phyloP scores from a whole-genome alignment of 345 rosid species.

The Eutrema japonicum region DNA sequence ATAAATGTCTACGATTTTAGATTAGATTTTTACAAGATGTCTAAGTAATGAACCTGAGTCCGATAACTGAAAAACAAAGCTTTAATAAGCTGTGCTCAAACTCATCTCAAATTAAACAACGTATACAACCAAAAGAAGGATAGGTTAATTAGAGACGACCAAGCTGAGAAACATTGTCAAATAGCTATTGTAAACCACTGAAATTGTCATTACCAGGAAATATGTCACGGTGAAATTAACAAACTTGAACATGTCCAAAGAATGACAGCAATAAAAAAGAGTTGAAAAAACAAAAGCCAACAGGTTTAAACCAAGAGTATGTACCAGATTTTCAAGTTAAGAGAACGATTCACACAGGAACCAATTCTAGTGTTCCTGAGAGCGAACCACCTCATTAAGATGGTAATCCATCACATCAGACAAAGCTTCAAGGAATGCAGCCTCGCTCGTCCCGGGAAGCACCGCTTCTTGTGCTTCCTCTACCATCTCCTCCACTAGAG shows the following conservation, averaged over 20 bases:
- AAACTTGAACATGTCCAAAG: slow-evolving; percentile 39
- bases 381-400: slow-evolving; percentile 38
- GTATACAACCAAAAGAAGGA: too few relatives aligned
- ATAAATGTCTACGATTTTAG: too few relatives aligned
- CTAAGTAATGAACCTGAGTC: not conserved
- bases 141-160: too few relatives aligned
- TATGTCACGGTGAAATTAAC: slow-evolving; percentile 27
- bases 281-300: slow-evolving; percentile 28
- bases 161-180: too few relatives aligned
- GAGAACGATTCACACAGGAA: slow-evolving; percentile 26
- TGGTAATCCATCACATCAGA: slow-evolving; percentile 41
- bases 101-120: too few relatives aligned
- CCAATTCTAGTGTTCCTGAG: slow-evolving; percentile 43
- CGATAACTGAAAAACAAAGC: too few relatives aligned
- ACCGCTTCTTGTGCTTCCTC: slow-evolving; percentile 44
- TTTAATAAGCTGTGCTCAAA: too few relatives aligned
- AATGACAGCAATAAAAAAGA: slow-evolving; percentile 17
- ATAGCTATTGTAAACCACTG: slow-evolving; percentile 17
- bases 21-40: not conserved
- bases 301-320: slow-evolving; percentile 32
- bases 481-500: slow-evolving; percentile 48
- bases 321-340: slow-evolving; percentile 34
- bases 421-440: slow-evolving; percentile 37
- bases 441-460: slow-evolving; percentile 46
- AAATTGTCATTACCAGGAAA: slow-evolving; percentile 24